These are phyloP conservation scores for Claviceps sp. DNA, from an alignment of 2,329 filamentous ascomycete species.

Conservation along the genomic window DNA sequence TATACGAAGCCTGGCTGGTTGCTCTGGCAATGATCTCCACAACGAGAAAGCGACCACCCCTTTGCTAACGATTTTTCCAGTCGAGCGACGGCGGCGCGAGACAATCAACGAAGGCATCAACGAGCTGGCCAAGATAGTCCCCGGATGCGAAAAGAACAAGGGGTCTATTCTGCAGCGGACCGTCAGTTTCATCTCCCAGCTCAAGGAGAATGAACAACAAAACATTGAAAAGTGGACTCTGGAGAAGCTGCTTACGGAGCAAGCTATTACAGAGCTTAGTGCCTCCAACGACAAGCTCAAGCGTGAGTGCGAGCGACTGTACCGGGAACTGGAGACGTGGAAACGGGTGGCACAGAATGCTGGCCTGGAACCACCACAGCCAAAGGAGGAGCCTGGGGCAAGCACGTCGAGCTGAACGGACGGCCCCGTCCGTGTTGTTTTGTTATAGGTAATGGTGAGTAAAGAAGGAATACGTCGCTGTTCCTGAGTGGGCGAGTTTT, in stretches of 20 bases:
- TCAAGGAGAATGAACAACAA: constrained; percentile 86
- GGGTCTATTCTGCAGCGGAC: constrained; percentile 89
- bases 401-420: constrained; percentile 18
- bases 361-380: constrained; percentile 34
- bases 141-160: constrained; percentile 97
- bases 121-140: constrained; percentile 93
- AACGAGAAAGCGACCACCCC: too few relatives aligned
- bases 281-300: constrained; percentile 80
- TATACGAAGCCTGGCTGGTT: too few relatives aligned
- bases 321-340: constrained; percentile 67
- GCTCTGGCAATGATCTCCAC: too few relatives aligned
- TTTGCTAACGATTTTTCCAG: constrained; percentile 32
- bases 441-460: too few relatives aligned
- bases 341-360: constrained; percentile 54
- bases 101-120: constrained; percentile 99
- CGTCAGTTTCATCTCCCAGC: constrained; percentile 84
- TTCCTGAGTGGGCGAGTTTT: background rate
- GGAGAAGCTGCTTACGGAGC: constrained; percentile 80
- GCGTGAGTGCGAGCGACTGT: constrained; percentile 62
- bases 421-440: background rate
- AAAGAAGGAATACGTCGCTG: background rate
- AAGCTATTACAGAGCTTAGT: constrained; percentile 78
- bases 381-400: constrained; percentile 21
- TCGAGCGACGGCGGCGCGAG: constrained; percentile 89
- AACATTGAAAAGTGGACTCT: constrained; percentile 92